These are phyloP conservation scores for Pulchroboletus neoregius DNA, from an alignment of 1,284 basidiomycete species.

Conservation along the genomic window DNA sequence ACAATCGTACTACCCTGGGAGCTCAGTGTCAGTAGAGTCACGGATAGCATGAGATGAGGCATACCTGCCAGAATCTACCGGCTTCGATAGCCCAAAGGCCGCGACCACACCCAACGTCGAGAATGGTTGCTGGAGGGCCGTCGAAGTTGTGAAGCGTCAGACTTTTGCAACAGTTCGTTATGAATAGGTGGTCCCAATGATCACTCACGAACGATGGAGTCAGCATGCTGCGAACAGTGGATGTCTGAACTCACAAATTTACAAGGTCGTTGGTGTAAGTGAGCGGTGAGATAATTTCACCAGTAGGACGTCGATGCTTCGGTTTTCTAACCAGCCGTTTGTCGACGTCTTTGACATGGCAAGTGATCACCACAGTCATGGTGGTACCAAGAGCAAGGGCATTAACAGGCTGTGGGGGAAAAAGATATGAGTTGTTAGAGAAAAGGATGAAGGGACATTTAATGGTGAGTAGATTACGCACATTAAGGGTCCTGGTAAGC, in stretches of 20 bases:
- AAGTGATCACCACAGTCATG: constrained; percentile 28
- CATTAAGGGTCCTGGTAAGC: constrained; percentile 12
- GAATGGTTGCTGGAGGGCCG: constrained; percentile 47
- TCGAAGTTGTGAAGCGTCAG: constrained; percentile 54
- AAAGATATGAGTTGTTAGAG: too few relatives aligned
- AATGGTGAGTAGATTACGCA: constrained; percentile 17
- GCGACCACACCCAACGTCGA: constrained; percentile 79
- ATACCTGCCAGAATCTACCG: constrained; percentile 59
- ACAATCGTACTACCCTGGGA: constrained; percentile 50
- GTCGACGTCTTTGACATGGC: constrained; percentile 45
- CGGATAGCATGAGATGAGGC: constrained; percentile 21
- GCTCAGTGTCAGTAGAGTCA: constrained; percentile 7
- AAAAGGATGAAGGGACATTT: constrained; percentile 9
- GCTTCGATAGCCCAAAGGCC: constrained; percentile 73
- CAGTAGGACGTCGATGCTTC: constrained; percentile 41
- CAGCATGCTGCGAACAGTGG: not conserved
- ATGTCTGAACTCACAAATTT: constrained; percentile 45
- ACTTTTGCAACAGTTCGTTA: constrained; percentile 43
- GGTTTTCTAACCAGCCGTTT: constrained; percentile 41
- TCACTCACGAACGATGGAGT: constrained; percentile 43
- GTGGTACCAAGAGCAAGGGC: constrained; percentile 21
- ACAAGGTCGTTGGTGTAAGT: constrained; percentile 45
- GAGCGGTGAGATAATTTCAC: constrained; percentile 53
- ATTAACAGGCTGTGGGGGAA: constrained; percentile 18
- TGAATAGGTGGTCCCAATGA: constrained; percentile 64